Evolutionary conservation across 2,329 filamentous ascomycete genomes (phyloP), one percentile per base, ranked within the genome.

Genomic region (Paraconiothyrium sp.): DNA sequence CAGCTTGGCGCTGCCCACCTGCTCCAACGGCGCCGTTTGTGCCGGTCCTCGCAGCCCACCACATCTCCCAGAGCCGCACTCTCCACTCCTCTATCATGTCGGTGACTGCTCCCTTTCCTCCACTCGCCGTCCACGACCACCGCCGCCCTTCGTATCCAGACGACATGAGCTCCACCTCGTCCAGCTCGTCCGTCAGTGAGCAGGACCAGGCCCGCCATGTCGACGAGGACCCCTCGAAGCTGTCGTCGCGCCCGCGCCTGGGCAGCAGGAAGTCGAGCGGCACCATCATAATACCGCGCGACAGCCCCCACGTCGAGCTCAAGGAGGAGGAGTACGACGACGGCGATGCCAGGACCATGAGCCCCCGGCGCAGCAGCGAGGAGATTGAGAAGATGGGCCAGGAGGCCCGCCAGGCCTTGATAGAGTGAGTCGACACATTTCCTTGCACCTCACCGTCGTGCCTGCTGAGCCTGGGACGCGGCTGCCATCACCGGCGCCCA

Each of bases 301-400:
- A 94, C 74, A 91, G 86, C 71, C 88, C 87, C 22, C 88, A 90
- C 61, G 88, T 92, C 63, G 90, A 92, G 67, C 87, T 92, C 39
- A 82, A 90, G 63, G 89, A 92, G 66, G 87, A 91, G 64, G 86
- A 92, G 65, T 92, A 93, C 70, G 92, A 93, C 30, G 91, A 93
- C 27, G 91, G 93, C 76, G 94, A 97, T 78, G 94, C 95, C 64
- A 85, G 94, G 72, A 92, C 93, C 63, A 98, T 99, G 94, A 97
- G 94, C 77, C 94, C 94, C 2, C 85, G 94, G 69, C 85, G 94
- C 72, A 97, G 93, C 67, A 96, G 90, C 72, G 93, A 95, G 74
- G 94, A 98, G 76, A 87, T 97, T 57, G 92, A 97, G 79, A 90
- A 89, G 75, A 86, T 98, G 78, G 91, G 93, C 70, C 89, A 92